Base-by-base conservation (phyloP, 352 stramenopile species). In the Globisporangium megalacanthum region DNA sequence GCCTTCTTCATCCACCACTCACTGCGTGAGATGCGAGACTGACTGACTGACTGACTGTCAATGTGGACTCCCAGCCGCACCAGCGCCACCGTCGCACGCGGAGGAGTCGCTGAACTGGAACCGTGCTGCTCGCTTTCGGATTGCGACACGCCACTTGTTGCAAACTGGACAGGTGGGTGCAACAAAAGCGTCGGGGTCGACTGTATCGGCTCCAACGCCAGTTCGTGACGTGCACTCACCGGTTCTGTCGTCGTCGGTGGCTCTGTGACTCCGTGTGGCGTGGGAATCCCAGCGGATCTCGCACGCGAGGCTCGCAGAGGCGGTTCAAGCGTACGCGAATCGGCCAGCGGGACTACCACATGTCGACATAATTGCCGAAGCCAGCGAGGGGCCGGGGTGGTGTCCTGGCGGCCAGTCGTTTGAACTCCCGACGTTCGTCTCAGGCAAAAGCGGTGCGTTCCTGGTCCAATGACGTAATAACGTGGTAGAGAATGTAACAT, bases 121-220 rank as follows among this genome's bases (percentile, higher is more conserved):
- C 10, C 52, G 8, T 2, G 9, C 60, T 3, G 54, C 49, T 19
- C 49, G 60, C 9, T 65, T 65, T 47, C 60, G 60, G 0, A 48
- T 61, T 20, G 53, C 53, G 14, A 53, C 39, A 19, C 29, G 60
- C 11, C 36, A 61, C 25, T 13, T 61, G 31, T 11, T 65, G 15
- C 60, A 65, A 19, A 61, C 49, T 37, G n/a, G 25, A 0, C 13
- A 65, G 60, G 60, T 65, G 11, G 22, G 49, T 29, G 25, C 25
- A 29, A 29, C 25, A 29, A 29, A 29, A 29, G 25, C 25, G 25
- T 29, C 25, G 25, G 25, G 25, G 25, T 4, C 25, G 25, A 29
- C 1, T 29, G 25, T 29, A 4, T 29, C 25, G 25, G 25, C 25
- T 29, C 2, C 25, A 29, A 1, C 25, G 25, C 25, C 25, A 29